Conservation (phyloP, 345 rosid genomes). For the Citrus hindsii region DNA sequence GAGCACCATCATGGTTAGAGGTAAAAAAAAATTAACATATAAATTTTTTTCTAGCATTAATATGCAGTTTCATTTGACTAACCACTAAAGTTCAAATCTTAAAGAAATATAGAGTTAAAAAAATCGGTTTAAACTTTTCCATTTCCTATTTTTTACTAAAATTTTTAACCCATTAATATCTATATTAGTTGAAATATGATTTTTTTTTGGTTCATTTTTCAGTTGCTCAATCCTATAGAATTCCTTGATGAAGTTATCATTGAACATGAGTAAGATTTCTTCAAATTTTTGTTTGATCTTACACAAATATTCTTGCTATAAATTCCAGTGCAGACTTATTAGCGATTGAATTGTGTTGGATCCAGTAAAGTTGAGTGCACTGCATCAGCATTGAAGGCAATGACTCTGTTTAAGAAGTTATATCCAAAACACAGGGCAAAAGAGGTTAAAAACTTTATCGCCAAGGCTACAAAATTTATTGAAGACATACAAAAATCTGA, state of each 20-base stretch:
- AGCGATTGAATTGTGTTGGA: background rate
- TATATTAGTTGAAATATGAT: too few relatives aligned
- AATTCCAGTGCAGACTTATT: background rate
- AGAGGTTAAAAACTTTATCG: background rate
- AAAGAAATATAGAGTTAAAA: too few relatives aligned
- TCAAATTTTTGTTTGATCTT: background rate
- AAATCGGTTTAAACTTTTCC: too few relatives aligned
- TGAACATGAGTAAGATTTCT: background rate
- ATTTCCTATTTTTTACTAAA: too few relatives aligned
- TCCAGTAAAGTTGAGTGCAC: slow-evolving; percentile 1
- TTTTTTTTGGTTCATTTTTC: background rate
- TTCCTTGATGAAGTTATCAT: background rate
- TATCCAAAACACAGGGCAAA: background rate
- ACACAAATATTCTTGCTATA: background rate
- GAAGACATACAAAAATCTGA: background rate
- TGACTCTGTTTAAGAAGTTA: background rate
- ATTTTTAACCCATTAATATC: too few relatives aligned
- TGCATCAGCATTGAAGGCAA: background rate
- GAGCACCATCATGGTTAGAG: slow-evolving; percentile 51
- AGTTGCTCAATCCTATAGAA: slow-evolving; percentile 1
- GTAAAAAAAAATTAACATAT: background rate
- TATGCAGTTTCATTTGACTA: too few relatives aligned
- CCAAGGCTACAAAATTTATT: background rate
- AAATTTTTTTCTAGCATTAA: background rate
- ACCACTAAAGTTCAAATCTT: too few relatives aligned